Evolutionary conservation across 106 monocot genomes (phyloP), one percentile per base, ranked within the genome.

Genomic region (Agapanthus africanus): DNA sequence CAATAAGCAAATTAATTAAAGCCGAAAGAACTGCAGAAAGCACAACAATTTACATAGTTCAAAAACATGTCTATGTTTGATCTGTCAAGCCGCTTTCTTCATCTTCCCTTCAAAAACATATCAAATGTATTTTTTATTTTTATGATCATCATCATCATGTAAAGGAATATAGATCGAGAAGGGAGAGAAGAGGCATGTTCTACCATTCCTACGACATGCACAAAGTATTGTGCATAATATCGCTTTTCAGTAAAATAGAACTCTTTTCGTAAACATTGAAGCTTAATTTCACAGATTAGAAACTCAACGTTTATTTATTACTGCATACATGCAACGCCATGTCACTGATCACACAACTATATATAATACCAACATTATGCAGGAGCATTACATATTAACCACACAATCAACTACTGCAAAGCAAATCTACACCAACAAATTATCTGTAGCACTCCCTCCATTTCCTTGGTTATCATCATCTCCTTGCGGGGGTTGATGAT

Each of bases 381-480:
- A 56, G 16, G 26, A 27, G 26, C 54, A 32, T 7, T 6, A 56
- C 30, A 57, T 57, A n/a, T 27, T 57, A 57, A 28, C 61, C 2
- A 36, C 35, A 61, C 16, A 19, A 34, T 6, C 1, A 6, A 32
- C 23, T 36, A 18, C 6, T 61, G 19, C 36, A 35, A 61, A 18
- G 35, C 40, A 41, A 33, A 33, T 33, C n/a, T 30, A 68, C 9
- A 13, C 32, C 37, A 54, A 16, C 25, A 27, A 64, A 16, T 64
- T 73, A 61, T 63, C 36, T 13, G 47, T 64, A 50, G 42, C 33
- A 7, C 73, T 36, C 11, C 26, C 47, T 22, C 47, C 63, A 42
- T 41, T 62, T 42, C 71, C 71, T 72, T 61, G 41, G 42, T 30
- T 15, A 18, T 10, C 42, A 39, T 38, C 22, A 47, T 72, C 72